A percentile compares a stretch with the other conserved stretches of the same genome.
These are phyloP conservation scores for Pilasporangium apinafurcum DNA, from an alignment of 352 stramenopile species.

Conservation along the genomic window DNA sequence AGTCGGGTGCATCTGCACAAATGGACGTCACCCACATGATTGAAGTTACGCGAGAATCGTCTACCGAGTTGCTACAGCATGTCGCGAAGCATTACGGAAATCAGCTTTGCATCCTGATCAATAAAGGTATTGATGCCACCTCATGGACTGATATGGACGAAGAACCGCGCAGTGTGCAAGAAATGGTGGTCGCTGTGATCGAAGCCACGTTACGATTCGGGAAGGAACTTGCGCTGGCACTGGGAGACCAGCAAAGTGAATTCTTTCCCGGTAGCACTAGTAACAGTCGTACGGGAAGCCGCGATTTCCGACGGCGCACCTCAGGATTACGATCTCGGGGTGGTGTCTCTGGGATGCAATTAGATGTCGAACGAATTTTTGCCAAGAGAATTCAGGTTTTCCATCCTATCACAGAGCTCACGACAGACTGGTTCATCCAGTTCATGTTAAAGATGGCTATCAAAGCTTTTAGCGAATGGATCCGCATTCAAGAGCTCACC, in stretches of 20 bases:
- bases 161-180: conserved; percentile 61
- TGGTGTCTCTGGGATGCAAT: conserved; percentile 46
- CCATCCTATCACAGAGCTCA: conserved; percentile 32
- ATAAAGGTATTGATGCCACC: conserved; percentile 29
- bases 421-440: conserved; percentile 55
- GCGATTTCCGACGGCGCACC: conserved; percentile 57
- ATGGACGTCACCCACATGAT: conserved; percentile 74
- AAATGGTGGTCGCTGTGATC: conserved; percentile 53
- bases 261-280: conserved; percentile 34
- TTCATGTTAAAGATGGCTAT: conserved; percentile 73
- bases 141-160: conserved; percentile 55
- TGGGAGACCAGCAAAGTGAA: conserved; percentile 52
- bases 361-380: conserved; percentile 84
- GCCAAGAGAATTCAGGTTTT: conserved; percentile 69
- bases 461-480: conserved; percentile 69
- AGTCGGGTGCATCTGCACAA: conserved; percentile 9
- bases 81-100: conserved; percentile 57
- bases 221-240: conserved; percentile 53
- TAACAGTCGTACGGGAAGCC: conserved; percentile 35
- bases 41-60: conserved; percentile 59
- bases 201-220: conserved; percentile 46
- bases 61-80: conserved; percentile 48
- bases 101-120: conserved; percentile 35
- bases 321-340: conserved; percentile 51
- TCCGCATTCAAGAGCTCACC: conserved; percentile 52